These are phyloP conservation scores for Cryptosporidium andersoni DNA, from an alignment of 169 alveolate species.

Conservation along the genomic window DNA sequence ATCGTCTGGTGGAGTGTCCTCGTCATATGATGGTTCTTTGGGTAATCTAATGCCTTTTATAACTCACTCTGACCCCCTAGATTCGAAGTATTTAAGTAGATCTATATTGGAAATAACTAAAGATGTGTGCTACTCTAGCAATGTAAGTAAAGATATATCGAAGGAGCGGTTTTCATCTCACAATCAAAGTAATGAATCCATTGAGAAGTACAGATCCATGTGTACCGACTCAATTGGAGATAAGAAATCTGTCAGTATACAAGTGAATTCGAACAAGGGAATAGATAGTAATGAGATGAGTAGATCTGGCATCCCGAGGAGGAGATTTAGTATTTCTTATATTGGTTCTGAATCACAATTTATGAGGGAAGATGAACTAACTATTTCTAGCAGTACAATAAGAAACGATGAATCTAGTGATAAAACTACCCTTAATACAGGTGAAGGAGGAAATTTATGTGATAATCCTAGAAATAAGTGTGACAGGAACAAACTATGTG, in stretches of 20 bases:
- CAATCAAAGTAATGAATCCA: no score
- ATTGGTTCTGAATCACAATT: slow-evolving; percentile 5
- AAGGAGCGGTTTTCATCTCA: neutral
- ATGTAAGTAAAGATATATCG: slow-evolving; percentile 12
- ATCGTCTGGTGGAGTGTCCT: slow-evolving; percentile 69
- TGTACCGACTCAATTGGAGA: neutral
- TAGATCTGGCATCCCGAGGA: slow-evolving; percentile 18
- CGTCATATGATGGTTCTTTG: slow-evolving; percentile 69
- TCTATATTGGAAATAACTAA: slow-evolving; percentile 68
- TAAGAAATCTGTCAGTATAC: neutral
- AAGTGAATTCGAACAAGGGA: neutral
- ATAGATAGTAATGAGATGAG: neutral
- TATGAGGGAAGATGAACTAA: slow-evolving; percentile 3
- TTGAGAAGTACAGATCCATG: neutral
- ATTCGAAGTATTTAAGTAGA: slow-evolving; percentile 66
- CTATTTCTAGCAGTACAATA: neutral
- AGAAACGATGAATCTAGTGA: neutral
- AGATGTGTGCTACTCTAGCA: slow-evolving; percentile 43
- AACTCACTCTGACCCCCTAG: slow-evolving; percentile 68
- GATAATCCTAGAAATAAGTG: no score
- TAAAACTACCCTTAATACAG: neutral
- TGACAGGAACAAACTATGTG: no score
- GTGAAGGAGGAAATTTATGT: no score
- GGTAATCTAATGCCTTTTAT: slow-evolving; percentile 62
- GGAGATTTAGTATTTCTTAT: slow-evolving; percentile 66